Evolutionary conservation across 1,139 yeast genomes (phyloP), one percentile per base, ranked within the genome.

Genomic region (Debaryomyces psychrophilus): DNA sequence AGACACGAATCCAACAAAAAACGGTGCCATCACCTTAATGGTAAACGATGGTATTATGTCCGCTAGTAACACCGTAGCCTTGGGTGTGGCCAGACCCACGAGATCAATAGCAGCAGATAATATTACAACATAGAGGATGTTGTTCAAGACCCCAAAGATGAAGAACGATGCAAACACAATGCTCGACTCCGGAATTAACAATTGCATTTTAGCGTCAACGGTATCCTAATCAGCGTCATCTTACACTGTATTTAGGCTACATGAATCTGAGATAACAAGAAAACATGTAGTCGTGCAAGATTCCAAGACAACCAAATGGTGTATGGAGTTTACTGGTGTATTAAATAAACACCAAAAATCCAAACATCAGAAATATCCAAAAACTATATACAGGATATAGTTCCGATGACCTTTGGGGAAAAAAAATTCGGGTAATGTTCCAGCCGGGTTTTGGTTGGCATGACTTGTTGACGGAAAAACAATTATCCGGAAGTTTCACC

Each of bases 31-130:
- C 7, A 86, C 50, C 62, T 93, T 93, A 53, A 90, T 68, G 1
- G 78, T 28, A 55, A 92, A 85, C 1, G 97, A 81, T 0, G 99
- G 98, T 29, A 88, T 54, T 29, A 93, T 89, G 62, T 93, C 97
- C 0, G 96, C 95, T 47, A 93, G 67, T 11, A 93, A 69, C 4
- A 93, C 96, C 5, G 85, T 71, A 0, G 96, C 93, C 63, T 93
- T 92, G 11, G 98, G 98, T 0, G 88, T 79, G 14, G 76, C 59
- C 0, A 89, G 79, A 0, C 97, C 97, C 1, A 92, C 97, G 15
- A 93, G 70, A 60, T 93, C 98, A 34, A 88, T 81, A 2, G 98
- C 98, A 0, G 98, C 96, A 0, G 96, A 85, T 17, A 93, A 71
- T 37, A 92, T 90, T 26, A 93, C 93, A 41, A 92, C 98, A 67